Conservation (phyloP, 1,284 basidiomycete species). For the Sparassis latifolia region DNA sequence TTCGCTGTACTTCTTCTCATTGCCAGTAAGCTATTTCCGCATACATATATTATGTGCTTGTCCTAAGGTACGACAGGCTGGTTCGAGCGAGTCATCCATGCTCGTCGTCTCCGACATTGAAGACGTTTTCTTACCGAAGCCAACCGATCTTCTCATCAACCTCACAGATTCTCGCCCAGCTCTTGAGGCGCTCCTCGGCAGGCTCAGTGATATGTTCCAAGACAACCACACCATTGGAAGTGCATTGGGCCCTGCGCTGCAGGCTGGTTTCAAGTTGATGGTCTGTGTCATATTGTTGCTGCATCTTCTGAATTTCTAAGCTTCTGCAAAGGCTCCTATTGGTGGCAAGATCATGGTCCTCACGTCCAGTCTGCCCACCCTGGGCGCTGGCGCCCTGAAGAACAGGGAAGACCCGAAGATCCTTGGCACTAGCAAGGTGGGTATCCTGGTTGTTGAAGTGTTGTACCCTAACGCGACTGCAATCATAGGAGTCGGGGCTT, state of each 20-base stretch:
- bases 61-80: conserved; percentile 44
- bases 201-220: conserved; percentile 95
- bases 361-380: conserved; percentile 79
- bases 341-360: conserved; percentile 96
- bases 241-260: conserved; percentile 92
- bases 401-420: conserved; percentile 96
- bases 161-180: conserved; percentile 80
- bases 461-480: neutral
- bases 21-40: conserved; percentile 47
- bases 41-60: conserved; percentile 2
- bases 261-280: conserved; percentile 95
- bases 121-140: conserved; percentile 97
- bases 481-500: conserved; percentile 69
- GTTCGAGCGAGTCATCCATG: conserved; percentile 84
- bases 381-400: conserved; percentile 91
- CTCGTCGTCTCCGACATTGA: conserved; percentile 95
- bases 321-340: conserved; percentile 58
- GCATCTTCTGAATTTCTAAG: conserved; percentile 3
- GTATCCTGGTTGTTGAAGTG: conserved; percentile 2
- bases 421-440: conserved; percentile 87
- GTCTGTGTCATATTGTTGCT: conserved; percentile 32
- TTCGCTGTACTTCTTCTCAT: conserved; percentile 95
- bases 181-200: conserved; percentile 77
- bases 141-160: conserved; percentile 93
- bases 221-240: conserved; percentile 89